Evolutionary conservation across 2,329 filamentous ascomycete species (phyloP), one percentile per base, ranked within the genome.

Genomic region (Aspergillus glaucus): DNA sequence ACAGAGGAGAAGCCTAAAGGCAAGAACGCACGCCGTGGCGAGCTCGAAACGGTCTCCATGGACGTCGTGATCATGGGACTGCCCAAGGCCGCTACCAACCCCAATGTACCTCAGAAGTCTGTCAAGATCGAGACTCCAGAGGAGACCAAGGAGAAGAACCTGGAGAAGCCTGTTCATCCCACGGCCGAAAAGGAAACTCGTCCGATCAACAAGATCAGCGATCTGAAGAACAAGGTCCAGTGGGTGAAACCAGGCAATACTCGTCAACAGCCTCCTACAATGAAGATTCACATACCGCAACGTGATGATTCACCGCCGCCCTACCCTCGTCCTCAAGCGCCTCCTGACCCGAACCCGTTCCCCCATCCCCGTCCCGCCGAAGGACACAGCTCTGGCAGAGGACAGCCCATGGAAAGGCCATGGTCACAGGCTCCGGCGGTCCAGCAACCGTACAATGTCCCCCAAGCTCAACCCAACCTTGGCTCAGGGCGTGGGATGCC

Each of bases 31-130:
- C 55, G 55, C 28, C 57, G 52, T 1, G 51, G 57, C n/a, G 60
- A 63, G 43, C 62, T 63, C 14, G 62, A 67, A 22, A 66, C 61
- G 10, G 49, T 59, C 24, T 63, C 59, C 4, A 64, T 70, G 59
- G 56, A 66, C 24, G 52, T 70, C n/a, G 59, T 71, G 10, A 48
- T 70, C 24, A 54, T 62, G 57, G 61, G 61, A 43, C 62, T 59
- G 43, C 54, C 66, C 3, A 46, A 58, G 36, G 49, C 49, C 14
- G 50, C 51, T 3, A 47, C 57, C 10, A 50, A 54, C 41, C 50
- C 49, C 9, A 52, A 55, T 41, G 47, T 52, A 1, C 44, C 48
- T 1, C 51, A 55, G 49, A 50, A 55, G 7, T 36, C 52, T 14
- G 53, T 58, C 37, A 50, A 55, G 34, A 44, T 56, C 19, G 52